Percentiles rank a stretch among this genome's conserved stretches.
Evolutionary conservation across 139 green algal species (phyloP).

Genomic region (Yamagishiella unicocca): DNA sequence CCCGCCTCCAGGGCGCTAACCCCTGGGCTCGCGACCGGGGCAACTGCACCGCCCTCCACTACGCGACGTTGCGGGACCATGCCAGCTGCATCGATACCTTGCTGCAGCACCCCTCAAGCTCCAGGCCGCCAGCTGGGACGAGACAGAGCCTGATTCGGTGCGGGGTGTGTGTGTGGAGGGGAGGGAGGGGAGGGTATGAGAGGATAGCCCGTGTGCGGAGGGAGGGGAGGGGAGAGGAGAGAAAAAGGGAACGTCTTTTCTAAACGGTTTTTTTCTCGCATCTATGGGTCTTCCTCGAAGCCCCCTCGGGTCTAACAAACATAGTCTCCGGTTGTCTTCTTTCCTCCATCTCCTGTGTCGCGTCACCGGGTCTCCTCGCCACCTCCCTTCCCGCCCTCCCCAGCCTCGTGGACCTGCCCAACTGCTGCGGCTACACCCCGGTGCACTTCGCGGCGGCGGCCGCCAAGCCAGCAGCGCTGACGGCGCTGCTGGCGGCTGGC

Average conservation of each 20-base stretch:
- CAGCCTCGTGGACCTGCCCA: constrained; percentile 38
- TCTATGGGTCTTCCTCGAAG: no score
- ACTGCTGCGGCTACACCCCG: constrained; percentile 21
- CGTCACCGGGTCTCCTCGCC: no score
- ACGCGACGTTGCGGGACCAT: constrained; percentile 14
- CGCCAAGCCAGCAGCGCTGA: neutral
- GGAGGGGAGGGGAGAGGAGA: no score
- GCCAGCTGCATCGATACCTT: neutral
- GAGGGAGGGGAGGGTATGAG: neutral
- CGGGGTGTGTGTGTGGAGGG: neutral
- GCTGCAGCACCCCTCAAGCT: constrained; percentile 2
- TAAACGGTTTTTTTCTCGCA: no score
- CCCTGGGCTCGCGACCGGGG: constrained; percentile 27
- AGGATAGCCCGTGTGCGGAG: neutral
- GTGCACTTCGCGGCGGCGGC: constrained; percentile 15
- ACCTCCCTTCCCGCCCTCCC: neutral
- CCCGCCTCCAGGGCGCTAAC: constrained; percentile 13
- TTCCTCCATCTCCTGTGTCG: no score
- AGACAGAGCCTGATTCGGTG: neutral
- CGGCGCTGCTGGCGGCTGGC: constrained; percentile 25
- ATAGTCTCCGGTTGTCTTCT: no score
- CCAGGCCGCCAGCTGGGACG: neutral
- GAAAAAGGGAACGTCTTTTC: no score
- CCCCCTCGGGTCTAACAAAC: no score
- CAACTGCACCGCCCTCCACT: constrained; percentile 23